Conservation (phyloP, 2,329 filamentous ascomycete species). For the Claviceps quebecensis region DNA sequence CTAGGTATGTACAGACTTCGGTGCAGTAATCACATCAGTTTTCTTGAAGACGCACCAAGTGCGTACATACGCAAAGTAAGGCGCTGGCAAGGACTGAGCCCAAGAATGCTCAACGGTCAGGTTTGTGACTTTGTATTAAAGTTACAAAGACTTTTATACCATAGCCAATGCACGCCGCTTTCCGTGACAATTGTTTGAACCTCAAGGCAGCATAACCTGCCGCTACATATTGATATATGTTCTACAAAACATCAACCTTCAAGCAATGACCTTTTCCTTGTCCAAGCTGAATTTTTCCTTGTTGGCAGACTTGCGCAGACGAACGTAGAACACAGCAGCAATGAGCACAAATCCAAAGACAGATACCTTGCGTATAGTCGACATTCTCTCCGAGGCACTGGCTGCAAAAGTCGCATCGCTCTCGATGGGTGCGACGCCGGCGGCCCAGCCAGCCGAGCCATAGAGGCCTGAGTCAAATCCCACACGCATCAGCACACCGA, state of each 20-base stretch:
- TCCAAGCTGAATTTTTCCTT: conserved; percentile 20
- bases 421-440: conserved; percentile 7
- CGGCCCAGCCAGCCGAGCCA: conserved; percentile 12
- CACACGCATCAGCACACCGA: conserved; percentile 22
- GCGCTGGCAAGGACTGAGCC: neutral
- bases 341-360: conserved; percentile 34
- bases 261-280: conserved; percentile 29
- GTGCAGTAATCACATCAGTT: too few species aligned
- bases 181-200: neutral
- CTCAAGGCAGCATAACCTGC: neutral
- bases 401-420: conserved; percentile 2
- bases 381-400: conserved; percentile 12
- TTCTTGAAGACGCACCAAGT: too few species aligned
- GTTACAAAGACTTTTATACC: too few species aligned
- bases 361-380: conserved; percentile 34
- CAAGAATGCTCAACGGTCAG: too few species aligned
- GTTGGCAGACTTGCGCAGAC: conserved; percentile 19
- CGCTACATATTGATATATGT: conserved; percentile 3
- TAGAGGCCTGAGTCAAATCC: conserved; percentile 15
- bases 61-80: too few species aligned
- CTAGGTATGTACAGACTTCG: too few species aligned
- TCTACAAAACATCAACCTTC: conserved; percentile 8
- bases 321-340: conserved; percentile 31
- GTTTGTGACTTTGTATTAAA: too few species aligned
- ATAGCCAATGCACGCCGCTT: too few species aligned